phyloP scores from a whole-genome alignment of 2,329 filamentous ascomycete genomes.

The Trichoderma aggressivum region DNA sequence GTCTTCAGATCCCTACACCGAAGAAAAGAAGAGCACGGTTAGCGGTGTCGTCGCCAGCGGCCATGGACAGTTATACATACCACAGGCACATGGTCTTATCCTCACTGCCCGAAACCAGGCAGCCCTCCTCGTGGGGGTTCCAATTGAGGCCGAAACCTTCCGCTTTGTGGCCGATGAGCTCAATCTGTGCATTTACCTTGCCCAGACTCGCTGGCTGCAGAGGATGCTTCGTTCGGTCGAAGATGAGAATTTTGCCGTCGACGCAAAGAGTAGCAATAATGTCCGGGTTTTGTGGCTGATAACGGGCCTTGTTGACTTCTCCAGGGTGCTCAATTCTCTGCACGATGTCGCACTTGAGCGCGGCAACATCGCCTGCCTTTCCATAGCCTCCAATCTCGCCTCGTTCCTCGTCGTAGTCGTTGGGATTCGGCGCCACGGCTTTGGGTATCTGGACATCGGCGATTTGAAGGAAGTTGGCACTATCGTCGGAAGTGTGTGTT shows the following conservation, averaged over 20 bases:
- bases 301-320: slow-evolving; percentile 97
- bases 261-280: slow-evolving; percentile 91
- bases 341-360: slow-evolving; percentile 84
- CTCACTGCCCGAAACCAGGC: slow-evolving; percentile 85
- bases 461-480: slow-evolving; percentile 90
- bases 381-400: slow-evolving; percentile 95
- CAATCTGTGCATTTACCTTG: slow-evolving; percentile 75
- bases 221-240: slow-evolving; percentile 92
- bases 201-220: slow-evolving; percentile 62
- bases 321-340: slow-evolving; percentile 96
- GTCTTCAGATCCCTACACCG: slow-evolving; percentile 70
- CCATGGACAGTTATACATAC: slow-evolving; percentile 46
- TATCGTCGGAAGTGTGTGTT: slow-evolving; percentile 85
- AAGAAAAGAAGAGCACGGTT: slow-evolving; percentile 22
- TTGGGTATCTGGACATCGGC: slow-evolving; percentile 92
- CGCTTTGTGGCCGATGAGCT: slow-evolving; percentile 76
- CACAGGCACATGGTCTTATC: slow-evolving; percentile 89
- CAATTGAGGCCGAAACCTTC: slow-evolving; percentile 93
- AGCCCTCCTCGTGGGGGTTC: slow-evolving; percentile 80
- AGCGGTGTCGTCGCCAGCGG: not conserved
- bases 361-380: slow-evolving; percentile 63
- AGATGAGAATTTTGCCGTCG: slow-evolving; percentile 84
- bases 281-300: slow-evolving; percentile 95
- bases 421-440: slow-evolving; percentile 65
- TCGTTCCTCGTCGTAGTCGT: slow-evolving; percentile 85